Base-by-base conservation (phyloP, 2,329 filamentous ascomycete genomes). In the Clonostachys rosea region DNA sequence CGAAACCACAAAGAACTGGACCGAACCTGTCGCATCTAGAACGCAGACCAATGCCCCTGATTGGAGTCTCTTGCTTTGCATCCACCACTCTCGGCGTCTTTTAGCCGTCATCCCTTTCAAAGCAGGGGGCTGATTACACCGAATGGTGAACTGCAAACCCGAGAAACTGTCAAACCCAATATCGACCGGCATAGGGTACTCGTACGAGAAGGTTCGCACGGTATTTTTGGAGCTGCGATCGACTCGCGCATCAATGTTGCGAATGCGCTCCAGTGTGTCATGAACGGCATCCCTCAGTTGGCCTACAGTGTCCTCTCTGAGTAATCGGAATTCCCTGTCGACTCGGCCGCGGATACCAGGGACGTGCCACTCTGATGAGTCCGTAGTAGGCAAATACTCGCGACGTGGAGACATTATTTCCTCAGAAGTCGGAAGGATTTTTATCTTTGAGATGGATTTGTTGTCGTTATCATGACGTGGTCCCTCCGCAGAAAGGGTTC, bases 241-340 rank as follows among this genome's bases (percentile, higher is more conserved):
- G 11, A 37, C 17, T 49, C 55, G 46, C 59, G 60, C 3, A 54
- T 57, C 8, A 41, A 55, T 36, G 3, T 52, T 50, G 5, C 70
- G 57, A 10, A 74, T 58, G 43, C 20, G 8, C 14, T 18, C 30
- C 14, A 20, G 24, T 37, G 73, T 63, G 20, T 65, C 51, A 37
- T 65, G 64, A 3, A 78, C 68, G 1, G 68, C 68, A 52, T 80
- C 73, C 36, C 75, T 66, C 5, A 83, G 61, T 48, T 78, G 71
- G 0, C 75, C 75, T 3, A 81, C 63, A 0, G 72, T 78, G 51
- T 83, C 78, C 57, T 81, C 75, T 3, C 78, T 68, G 2, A 81
- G 56, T 1, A 82, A 67, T 14, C 79, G 70, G 43, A 83, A 83
- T 46, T 81, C 71, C 47, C 71, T 64, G 56, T 82, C 78, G 0